Conservation (phyloP, 1,284 basidiomycete genomes). For the Ceratobasidium theobromae region DNA sequence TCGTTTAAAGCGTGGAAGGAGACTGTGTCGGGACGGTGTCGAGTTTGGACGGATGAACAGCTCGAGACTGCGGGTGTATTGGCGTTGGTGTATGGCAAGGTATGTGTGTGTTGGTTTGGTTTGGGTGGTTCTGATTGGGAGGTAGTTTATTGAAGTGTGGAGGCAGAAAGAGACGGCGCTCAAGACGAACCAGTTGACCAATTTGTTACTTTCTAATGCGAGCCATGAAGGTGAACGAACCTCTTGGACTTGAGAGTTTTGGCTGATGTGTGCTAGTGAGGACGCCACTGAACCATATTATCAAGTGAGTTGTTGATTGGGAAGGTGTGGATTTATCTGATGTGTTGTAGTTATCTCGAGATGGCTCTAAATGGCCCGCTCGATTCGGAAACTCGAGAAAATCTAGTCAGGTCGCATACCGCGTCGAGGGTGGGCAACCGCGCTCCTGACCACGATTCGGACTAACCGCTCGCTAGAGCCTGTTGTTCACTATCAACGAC, state of each 20-base stretch:
- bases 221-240: slow-evolving; percentile 71
- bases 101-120: slow-evolving; percentile 36
- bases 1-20: slow-evolving; percentile 86
- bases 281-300: slow-evolving; percentile 75
- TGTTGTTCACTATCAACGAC: slow-evolving; percentile 49
- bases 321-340: not conserved
- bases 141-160: slow-evolving; percentile 85
- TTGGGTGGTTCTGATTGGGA: not conserved
- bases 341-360: slow-evolving; percentile 69
- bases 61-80: slow-evolving; percentile 84
- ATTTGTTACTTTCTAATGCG: slow-evolving; percentile 82
- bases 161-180: slow-evolving; percentile 80
- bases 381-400: slow-evolving; percentile 76
- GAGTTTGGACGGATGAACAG: slow-evolving; percentile 85
- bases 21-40: slow-evolving; percentile 68
- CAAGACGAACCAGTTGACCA: slow-evolving; percentile 76
- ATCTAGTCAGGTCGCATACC: slow-evolving; percentile 74
- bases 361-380: slow-evolving; percentile 80
- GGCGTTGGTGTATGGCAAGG: slow-evolving; percentile 81
- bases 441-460: not conserved
- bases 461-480: slow-evolving; percentile 27
- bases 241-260: not conserved
- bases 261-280: slow-evolving; percentile 51
- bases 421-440: slow-evolving; percentile 66
- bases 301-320: slow-evolving; percentile 51